Evolutionary conservation across 176 grass and related monocot genomes (phyloP), one percentile per base, ranked within the genome.

Genomic region (Thinopyrum elongatum): DNA sequence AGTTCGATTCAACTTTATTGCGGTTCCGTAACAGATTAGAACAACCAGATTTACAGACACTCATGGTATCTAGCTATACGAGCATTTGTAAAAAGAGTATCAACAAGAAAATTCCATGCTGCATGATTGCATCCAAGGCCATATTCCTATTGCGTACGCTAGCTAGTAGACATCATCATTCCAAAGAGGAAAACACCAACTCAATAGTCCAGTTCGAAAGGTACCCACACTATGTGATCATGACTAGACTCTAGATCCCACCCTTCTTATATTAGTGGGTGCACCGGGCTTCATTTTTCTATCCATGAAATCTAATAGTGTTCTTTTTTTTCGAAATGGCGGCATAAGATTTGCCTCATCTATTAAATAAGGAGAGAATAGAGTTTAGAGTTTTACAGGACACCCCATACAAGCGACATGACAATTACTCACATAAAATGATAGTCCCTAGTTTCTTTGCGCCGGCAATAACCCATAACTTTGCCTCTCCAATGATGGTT

Each of bases 61-160:
- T 53, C 49, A 27, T 46, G 17, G 39, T 25, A 57, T 71, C 31
- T 44, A 42, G n/a, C 13, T 19, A 34, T 14, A 77, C 35, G 46
- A 58, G 6, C 34, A 83, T 77, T 21, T 77, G 46, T 42, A 53
- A 53, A 19, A 2, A 3, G 25, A 82, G 58, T n/a, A 84, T 38
- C 59, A 84, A 19, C 65, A 73, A 14, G 65, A 62, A 88, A 88
- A 70, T 79, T 26, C 42, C 34, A 42, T 66, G 67, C 14, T 30
- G 44, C 73, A 76, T 76, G 44, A 76, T 64, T 46, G 27, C 66
- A 49, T 16, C 59, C 38, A 19, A 26, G 28, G 28, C 8, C 31
- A 65, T n/a, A 35, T 47, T 53, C 28, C 59, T 65, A 65, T 25
- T 65, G 19, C 27, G 19, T 62, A 65, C 42, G 4, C 16, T 29